Base-by-base conservation (phyloP, 257 asterid species). In the Solanum commersonii region DNA sequence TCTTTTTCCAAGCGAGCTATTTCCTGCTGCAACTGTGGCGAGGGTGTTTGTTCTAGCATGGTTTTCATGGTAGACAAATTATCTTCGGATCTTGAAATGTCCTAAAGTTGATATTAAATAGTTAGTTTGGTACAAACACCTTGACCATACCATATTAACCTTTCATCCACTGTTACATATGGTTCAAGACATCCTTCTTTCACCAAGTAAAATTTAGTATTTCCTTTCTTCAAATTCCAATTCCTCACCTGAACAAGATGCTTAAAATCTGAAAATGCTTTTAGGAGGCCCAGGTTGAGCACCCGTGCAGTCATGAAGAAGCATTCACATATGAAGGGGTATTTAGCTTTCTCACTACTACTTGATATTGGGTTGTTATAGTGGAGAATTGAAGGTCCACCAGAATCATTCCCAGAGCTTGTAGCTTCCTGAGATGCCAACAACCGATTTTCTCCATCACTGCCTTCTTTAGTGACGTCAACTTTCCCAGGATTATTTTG, bases 261-360 rank as follows among this genome's bases (percentile, higher is more conserved):
- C 90, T 96, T 96, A 90, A 94, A 96, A 92, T 97, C 99, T 31
- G 98, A 95, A 92, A 95, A 95, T 89, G 98, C 99, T 91, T 97
- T 96, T 84, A 97, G 92, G 90, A 97, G 90, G 34, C 99, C 99
- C 91, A 97, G 92, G 93, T 94, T 96, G 85, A 97, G 96, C 87
- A 95, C 98, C 91, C 99, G 93, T 72, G 99, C 96, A 46, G 99
- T 97, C 99, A 97, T 97, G 93, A 96, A 97, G 94, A 97, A 97
- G 93, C 99, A 97, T 92, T 97, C 99, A 90, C 98, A 96, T 91
- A 96, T 95, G 91, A 96, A 97, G 76, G 98, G 87, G 90, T 91
- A 96, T 92, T 94, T 97, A 90, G 90, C 90, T 60, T 94, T 95
- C 84, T 92, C 95, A 74, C 83, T 89, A 87, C 91, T 79, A 86